These are phyloP conservation scores for Tilletia indica DNA, from an alignment of 1,284 basidiomycete species.

Conservation along the genomic window DNA sequence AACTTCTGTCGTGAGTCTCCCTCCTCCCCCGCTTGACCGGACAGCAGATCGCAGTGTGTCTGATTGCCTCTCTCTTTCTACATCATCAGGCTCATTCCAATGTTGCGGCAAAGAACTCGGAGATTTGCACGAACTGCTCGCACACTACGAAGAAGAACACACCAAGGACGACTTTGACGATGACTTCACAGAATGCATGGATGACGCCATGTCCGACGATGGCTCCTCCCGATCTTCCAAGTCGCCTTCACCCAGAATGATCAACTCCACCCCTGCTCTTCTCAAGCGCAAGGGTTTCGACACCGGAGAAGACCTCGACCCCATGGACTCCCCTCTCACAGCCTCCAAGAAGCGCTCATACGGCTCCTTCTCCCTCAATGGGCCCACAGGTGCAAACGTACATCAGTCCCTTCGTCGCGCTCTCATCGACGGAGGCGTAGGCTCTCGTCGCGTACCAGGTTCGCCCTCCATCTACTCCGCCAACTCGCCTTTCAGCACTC, in stretches of 20 bases:
- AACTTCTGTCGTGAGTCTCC: slow-evolving; percentile 55
- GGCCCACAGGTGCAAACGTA: slow-evolving; percentile 27
- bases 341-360: slow-evolving; percentile 51
- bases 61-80: background rate
- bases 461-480: slow-evolving; percentile 47
- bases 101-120: slow-evolving; percentile 53
- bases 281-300: slow-evolving; percentile 22
- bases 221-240: slow-evolving; percentile 40
- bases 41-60: background rate
- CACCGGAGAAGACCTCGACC: slow-evolving; percentile 28
- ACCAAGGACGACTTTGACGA: slow-evolving; percentile 53
- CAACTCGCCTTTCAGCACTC: slow-evolving; percentile 54
- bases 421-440: slow-evolving; percentile 52
- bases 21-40: no score
- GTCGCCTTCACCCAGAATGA: slow-evolving; percentile 42
- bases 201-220: slow-evolving; percentile 40
- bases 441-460: slow-evolving; percentile 32
- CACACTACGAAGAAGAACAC: slow-evolving; percentile 55
- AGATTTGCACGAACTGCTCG: slow-evolving; percentile 53
- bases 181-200: slow-evolving; percentile 45
- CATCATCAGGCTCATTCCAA: slow-evolving; percentile 16
- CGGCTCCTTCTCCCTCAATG: slow-evolving; percentile 38
- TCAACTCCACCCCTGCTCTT: slow-evolving; percentile 20
- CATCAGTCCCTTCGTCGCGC: slow-evolving; percentile 51
- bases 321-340: slow-evolving; percentile 24